These are phyloP conservation scores for Verbascum thapsus DNA, from an alignment of 257 asterid genomes.

Conservation along the genomic window DNA sequence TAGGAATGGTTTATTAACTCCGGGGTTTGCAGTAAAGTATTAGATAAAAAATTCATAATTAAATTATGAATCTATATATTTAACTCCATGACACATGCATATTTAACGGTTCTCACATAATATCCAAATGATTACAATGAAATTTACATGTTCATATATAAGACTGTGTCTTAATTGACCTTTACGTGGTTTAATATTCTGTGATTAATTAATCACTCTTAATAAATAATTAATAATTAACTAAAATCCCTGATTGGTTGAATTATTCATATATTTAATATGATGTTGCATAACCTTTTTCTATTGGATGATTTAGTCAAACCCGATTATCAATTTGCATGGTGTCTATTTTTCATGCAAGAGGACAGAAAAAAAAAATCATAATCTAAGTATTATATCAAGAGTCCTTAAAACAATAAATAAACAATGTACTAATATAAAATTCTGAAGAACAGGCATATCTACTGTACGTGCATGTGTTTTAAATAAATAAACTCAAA, in stretches of 20 bases:
- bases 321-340: not conserved
- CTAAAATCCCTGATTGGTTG: not conserved
- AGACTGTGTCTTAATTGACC: too few relatives aligned
- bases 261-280: not conserved
- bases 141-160: too few relatives aligned
- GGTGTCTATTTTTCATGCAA: conserved; percentile 15
- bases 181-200: not conserved
- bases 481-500: conserved; percentile 1
- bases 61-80: too few relatives aligned
- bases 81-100: too few relatives aligned
- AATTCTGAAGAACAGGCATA: conserved; percentile 20
- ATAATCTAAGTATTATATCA: conserved; percentile 32
- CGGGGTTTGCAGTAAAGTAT: too few relatives aligned
- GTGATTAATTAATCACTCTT: too few relatives aligned
- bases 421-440: conserved; percentile 23
- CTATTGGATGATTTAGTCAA: conserved; percentile 8
- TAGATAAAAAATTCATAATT: too few relatives aligned
- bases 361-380: conserved; percentile 22
- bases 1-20: too few relatives aligned
- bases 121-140: too few relatives aligned
- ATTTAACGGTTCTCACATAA: too few relatives aligned
- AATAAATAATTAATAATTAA: too few relatives aligned
- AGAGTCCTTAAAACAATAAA: conserved; percentile 22
- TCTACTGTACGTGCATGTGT: conserved; percentile 48
- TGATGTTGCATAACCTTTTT: conserved; percentile 5